phyloP scores from a whole-genome alignment of 768 basidiomycete genomes.

The Leccinum arenicola region DNA sequence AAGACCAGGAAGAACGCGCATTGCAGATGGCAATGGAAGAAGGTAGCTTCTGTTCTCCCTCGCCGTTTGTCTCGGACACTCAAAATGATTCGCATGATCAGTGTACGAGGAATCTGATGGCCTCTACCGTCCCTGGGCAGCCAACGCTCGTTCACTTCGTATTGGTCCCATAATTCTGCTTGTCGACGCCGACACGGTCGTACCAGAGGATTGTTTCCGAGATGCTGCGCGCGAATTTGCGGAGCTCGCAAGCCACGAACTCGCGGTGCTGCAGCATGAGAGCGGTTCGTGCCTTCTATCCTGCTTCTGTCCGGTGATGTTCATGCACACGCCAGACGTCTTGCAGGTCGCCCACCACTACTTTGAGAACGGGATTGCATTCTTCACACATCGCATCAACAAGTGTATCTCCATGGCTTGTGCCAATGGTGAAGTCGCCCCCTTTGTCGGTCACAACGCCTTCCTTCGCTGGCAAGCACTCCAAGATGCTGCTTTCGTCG shows the following conservation, averaged over 20 bases:
- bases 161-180: conserved; percentile 78
- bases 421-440: conserved; percentile 74
- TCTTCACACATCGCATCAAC: conserved; percentile 87
- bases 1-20: conserved; percentile 47
- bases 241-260: conserved; percentile 57
- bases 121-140: conserved; percentile 70
- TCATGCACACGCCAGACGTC: conserved; percentile 51
- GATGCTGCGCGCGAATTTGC: conserved; percentile 86
- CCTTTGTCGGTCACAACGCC: conserved; percentile 86
- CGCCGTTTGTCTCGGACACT: conserved; percentile 36
- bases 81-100: conserved; percentile 34
- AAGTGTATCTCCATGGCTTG: conserved; percentile 76
- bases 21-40: conserved; percentile 51
- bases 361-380: conserved; percentile 88
- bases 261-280: conserved; percentile 89
- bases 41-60: conserved; percentile 34
- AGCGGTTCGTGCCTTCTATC: conserved; percentile 55
- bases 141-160: conserved; percentile 70
- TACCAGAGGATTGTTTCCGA: conserved; percentile 88
- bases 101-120: conserved; percentile 52
- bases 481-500: conserved; percentile 79
- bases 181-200: conserved; percentile 86
- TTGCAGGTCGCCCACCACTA: conserved; percentile 90
- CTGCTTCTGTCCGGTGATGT: background rate
- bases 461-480: conserved; percentile 89